A percentile compares a stretch with the other conserved stretches of the same genome.
These are phyloP conservation scores for Sporisorium graminicola DNA, from an alignment of 1,284 basidiomycete species.

Conservation along the genomic window DNA sequence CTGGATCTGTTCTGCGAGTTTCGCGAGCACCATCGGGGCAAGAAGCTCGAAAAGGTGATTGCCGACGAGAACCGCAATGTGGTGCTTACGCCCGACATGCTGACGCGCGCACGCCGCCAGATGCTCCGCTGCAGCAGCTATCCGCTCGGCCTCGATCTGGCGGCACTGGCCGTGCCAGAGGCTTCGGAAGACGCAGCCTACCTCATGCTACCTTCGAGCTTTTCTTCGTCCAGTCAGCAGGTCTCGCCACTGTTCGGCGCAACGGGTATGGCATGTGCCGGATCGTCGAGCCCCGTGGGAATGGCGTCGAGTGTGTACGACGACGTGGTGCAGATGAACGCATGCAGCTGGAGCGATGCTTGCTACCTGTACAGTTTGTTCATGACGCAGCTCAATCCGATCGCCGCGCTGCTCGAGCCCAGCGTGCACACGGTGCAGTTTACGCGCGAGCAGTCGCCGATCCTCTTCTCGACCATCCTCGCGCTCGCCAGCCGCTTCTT, in stretches of 20 bases:
- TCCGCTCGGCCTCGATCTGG: conserved; percentile 31
- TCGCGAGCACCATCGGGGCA: conserved; percentile 49
- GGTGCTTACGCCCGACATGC: conserved; percentile 25
- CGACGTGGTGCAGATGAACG: conserved; percentile 33
- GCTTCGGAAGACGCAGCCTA: conserved; percentile 5
- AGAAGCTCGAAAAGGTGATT: conserved; percentile 49
- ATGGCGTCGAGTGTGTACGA: conserved; percentile 36
- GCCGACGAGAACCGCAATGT: conserved; percentile 37
- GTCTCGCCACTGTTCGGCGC: neutral
- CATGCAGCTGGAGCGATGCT: conserved; percentile 30
- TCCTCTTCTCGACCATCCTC: conserved; percentile 83
- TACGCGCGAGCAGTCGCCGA: conserved; percentile 80
- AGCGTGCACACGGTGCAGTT: conserved; percentile 72
- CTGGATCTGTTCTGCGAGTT: conserved; percentile 51
- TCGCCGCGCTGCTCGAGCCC: conserved; percentile 67
- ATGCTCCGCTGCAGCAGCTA: conserved; percentile 38
- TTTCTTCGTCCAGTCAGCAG: neutral
- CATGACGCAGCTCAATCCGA: conserved; percentile 48
- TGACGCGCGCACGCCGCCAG: conserved; percentile 18
- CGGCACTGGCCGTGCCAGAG: neutral
- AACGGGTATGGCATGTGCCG: conserved; percentile 2
- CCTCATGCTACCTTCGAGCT: neutral
- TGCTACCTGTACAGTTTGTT: conserved; percentile 42
- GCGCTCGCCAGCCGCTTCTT: conserved; percentile 89
- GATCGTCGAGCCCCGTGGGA: conserved; percentile 3